phyloP scores from a whole-genome alignment of 2,329 filamentous ascomycete genomes.

The Calonectria leucothoes region DNA sequence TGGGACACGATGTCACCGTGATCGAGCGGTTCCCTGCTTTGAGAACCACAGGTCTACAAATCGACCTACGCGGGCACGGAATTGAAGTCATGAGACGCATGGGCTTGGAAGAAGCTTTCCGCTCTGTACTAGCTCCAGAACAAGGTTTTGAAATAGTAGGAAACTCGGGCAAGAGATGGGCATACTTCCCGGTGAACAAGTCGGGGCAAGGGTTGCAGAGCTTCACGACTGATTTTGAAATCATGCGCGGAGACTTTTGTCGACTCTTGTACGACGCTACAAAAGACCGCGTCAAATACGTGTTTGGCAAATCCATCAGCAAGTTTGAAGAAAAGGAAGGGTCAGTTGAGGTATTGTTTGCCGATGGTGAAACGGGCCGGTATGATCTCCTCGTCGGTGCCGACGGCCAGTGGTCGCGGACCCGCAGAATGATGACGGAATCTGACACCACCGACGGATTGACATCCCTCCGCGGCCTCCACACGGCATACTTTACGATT shows the following conservation, averaged over 20 bases:
- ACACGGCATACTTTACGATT: constrained; percentile 49
- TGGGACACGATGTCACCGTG: constrained; percentile 49
- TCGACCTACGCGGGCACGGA: constrained; percentile 65
- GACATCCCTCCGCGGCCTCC: constrained; percentile 37
- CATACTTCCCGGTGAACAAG: constrained; percentile 49
- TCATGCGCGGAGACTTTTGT: constrained; percentile 64
- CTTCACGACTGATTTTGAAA: constrained; percentile 65
- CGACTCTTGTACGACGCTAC: constrained; percentile 55
- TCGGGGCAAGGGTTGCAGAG: constrained; percentile 36
- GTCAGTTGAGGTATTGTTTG: constrained; percentile 53
- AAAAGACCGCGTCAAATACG: constrained; percentile 38
- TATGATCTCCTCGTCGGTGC: constrained; percentile 67
- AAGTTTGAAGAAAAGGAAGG: constrained; percentile 46
- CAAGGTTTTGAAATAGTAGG: constrained; percentile 52
- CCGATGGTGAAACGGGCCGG: constrained; percentile 52
- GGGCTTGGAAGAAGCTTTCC: constrained; percentile 41
- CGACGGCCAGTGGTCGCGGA: constrained; percentile 65
- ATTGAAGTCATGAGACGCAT: constrained; percentile 59
- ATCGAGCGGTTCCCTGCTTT: constrained; percentile 54
- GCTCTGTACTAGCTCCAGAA: constrained; percentile 6
- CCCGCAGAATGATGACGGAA: constrained; percentile 55
- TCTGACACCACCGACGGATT: constrained; percentile 37
- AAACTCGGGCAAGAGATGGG: constrained; percentile 48
- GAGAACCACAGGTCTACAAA: constrained; percentile 60
- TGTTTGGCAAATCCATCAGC: constrained; percentile 46